Percentiles rank a stretch among this genome's conserved stretches.
phyloP scores from a whole-genome alignment of 306 rosid genomes.

The Chamaecrista fasciculata region DNA sequence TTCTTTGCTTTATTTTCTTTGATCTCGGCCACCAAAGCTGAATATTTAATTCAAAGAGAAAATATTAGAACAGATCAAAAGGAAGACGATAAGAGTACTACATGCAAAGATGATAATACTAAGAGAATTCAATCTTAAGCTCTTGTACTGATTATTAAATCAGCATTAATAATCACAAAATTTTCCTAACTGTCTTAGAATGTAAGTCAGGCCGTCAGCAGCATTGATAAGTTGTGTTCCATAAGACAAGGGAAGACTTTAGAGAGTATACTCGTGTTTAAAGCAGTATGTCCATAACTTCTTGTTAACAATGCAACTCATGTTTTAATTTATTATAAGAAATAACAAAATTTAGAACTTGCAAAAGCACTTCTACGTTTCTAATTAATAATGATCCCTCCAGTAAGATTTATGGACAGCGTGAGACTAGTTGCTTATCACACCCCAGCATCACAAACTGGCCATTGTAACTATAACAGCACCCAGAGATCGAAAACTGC shows the following conservation, averaged over 20 bases:
- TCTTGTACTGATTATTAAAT: not conserved
- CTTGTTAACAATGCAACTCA: not conserved
- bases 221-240: not conserved
- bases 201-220: not conserved
- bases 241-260: not conserved
- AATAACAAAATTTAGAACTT: not conserved
- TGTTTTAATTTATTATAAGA: not conserved
- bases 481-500: not conserved
- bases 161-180: not conserved
- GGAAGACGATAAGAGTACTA: not conserved
- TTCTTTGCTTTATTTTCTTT: constrained; percentile 83
- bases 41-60: constrained; percentile 23
- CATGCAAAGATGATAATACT: not conserved
- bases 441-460: not conserved
- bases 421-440: not conserved
- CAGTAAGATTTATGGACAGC: not conserved
- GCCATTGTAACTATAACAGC: not conserved
- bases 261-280: not conserved
- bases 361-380: not conserved
- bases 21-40: constrained; percentile 90
- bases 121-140: not conserved
- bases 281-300: not conserved
- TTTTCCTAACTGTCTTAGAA: not conserved
- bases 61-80: constrained; percentile 26
- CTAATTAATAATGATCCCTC: not conserved